Conservation (phyloP, 768 basidiomycete species). For the Dentipellis fragilis region DNA sequence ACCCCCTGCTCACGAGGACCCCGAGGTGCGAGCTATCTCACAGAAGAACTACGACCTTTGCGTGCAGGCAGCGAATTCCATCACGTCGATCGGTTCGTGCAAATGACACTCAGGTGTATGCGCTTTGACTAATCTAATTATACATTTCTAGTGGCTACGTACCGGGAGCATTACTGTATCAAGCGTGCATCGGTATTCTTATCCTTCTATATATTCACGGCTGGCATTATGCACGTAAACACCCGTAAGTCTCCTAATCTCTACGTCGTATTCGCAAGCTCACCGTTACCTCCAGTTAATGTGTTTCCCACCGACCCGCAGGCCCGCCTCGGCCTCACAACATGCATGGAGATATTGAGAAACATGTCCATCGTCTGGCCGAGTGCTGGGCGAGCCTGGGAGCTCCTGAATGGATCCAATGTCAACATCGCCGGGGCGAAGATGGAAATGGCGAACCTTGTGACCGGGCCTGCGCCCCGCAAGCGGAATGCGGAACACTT, state of each 20-base stretch:
- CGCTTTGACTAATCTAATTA: background rate
- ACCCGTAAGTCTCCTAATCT: slow-evolving; percentile 37
- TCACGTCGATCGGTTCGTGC: slow-evolving; percentile 50
- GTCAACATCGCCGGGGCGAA: slow-evolving; percentile 17
- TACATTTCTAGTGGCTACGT: slow-evolving; percentile 32
- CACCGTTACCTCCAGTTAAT: slow-evolving; percentile 33
- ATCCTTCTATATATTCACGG: slow-evolving; percentile 73
- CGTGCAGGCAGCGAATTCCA: slow-evolving; percentile 69
- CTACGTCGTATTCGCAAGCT: slow-evolving; percentile 2
- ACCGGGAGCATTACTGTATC: slow-evolving; percentile 53
- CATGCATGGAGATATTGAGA: slow-evolving; percentile 57
- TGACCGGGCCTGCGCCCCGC: slow-evolving; percentile 24
- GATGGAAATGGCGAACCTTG: background rate
- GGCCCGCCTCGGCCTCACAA: slow-evolving; percentile 49
- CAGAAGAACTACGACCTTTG: slow-evolving; percentile 67
- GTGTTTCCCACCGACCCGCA: slow-evolving; percentile 61
- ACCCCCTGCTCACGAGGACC: slow-evolving; percentile 34
- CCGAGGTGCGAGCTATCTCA: slow-evolving; percentile 41
- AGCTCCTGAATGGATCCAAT: slow-evolving; percentile 61
- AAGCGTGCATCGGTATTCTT: slow-evolving; percentile 58
- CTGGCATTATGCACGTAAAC: slow-evolving; percentile 71
- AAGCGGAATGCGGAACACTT: slow-evolving; percentile 55
- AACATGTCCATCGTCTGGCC: slow-evolving; percentile 70
- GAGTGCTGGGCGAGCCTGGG: slow-evolving; percentile 61
- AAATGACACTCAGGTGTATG: slow-evolving; percentile 9